These are phyloP conservation scores for Chrysophaeum taylorii DNA, from an alignment of 352 stramenopile genomes.

Conservation along the genomic window DNA sequence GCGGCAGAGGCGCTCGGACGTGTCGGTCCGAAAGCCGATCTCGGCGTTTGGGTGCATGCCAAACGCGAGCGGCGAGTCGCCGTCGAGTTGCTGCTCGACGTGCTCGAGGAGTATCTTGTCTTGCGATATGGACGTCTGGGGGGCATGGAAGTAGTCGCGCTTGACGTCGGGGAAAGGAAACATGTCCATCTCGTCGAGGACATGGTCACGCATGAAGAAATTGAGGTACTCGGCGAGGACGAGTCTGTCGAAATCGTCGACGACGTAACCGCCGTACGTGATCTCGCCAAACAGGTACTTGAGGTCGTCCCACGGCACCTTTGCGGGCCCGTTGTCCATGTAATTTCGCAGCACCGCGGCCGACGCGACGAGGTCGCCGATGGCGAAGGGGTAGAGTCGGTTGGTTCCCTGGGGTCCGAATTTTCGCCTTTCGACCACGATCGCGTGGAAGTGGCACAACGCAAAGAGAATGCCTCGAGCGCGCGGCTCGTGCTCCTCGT, in stretches of 20 bases:
- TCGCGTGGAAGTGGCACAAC: conserved; percentile 78
- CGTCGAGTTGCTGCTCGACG: conserved; percentile 60
- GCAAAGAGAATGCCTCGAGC: conserved; percentile 73
- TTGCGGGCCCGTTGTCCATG: conserved; percentile 73
- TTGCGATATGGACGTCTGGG: conserved; percentile 20
- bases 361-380: conserved; percentile 64
- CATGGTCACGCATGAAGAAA: conserved; percentile 71
- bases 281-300: conserved; percentile 87
- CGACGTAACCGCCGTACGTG: conserved; percentile 84
- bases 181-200: conserved; percentile 75
- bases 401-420: conserved; percentile 77
- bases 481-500: conserved; percentile 54
- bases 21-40: conserved; percentile 73
- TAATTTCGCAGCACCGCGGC: conserved; percentile 72
- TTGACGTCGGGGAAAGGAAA: conserved; percentile 62
- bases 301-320: conserved; percentile 73
- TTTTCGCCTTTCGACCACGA: conserved; percentile 79
- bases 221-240: conserved; percentile 64
- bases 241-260: conserved; percentile 77
- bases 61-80: conserved; percentile 70
- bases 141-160: conserved; percentile 29
- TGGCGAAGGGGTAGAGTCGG: conserved; percentile 72
- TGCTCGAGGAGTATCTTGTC: conserved; percentile 74
- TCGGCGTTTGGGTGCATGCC: conserved; percentile 81
- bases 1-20: conserved; percentile 58